Base-by-base conservation (phyloP, 106 monocot species). In the Allium sativum region DNA sequence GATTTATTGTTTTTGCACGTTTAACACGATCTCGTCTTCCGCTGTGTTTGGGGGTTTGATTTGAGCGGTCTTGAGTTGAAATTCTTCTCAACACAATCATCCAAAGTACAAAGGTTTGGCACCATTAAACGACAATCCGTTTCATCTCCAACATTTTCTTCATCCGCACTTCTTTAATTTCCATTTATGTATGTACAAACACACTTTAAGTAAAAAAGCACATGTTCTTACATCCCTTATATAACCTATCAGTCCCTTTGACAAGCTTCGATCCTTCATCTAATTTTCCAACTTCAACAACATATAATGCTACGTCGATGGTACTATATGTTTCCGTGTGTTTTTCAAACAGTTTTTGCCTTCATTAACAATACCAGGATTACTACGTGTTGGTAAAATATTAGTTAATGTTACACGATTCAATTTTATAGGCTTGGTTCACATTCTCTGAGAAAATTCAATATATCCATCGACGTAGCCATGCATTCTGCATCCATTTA, bases 211-310 rank as follows among this genome's bases (percentile, higher is more conserved):
- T 31, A 83, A 77, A 63, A 75, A 70, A 52, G 72, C 79, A 79
- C 79, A 83, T 15, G 80, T 59, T 53, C 51, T 53, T 59, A 62
- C 62, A 12, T 67, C 71, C 19, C 77, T 70, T 48, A 69, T 13
- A 31, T 31, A 31, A 19, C 76, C 40, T 1, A 79, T 77, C 83
- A 88, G n/a, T 88, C 12, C 53, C 54, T 19, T 77, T 57, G 15
- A 88, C 76, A 41, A 88, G 77, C 17, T 77, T 74, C 47, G 80
- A 45, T 51, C 82, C 82, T 59, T 88, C 83, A 40, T 83, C 80
- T n/a, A 88, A 47, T 54, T 61, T 52, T 15, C 87, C 87, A 18
- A 74, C 67, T 58, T 82, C 58, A 0, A 74, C 71, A 10, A 88
- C 0, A 66, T 64, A 65, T 80, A 88, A n/a, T 88, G 83, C 42